Evolutionary conservation across 208 protist genomes (phyloP).

Genomic region (Crithidia fasciculata): DNA sequence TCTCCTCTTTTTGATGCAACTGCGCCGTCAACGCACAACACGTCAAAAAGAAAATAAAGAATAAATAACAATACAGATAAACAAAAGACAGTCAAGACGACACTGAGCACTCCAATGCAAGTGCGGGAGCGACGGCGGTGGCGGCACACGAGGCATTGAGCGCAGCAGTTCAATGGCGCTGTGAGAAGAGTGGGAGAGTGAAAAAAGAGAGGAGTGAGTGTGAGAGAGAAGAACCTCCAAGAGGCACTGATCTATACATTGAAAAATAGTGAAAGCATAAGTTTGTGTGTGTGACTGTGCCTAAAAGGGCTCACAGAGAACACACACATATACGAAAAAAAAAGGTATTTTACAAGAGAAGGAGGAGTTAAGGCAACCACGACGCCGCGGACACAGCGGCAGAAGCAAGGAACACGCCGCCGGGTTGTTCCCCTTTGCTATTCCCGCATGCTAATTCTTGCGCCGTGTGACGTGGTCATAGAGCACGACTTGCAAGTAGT

Average conservation of each 20-base stretch:
- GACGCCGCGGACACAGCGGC: too few species aligned
- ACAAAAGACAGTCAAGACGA: neutral
- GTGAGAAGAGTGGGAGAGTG: neutral
- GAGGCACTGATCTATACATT: neutral
- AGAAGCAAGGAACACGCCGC: too few species aligned
- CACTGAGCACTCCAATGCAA: neutral
- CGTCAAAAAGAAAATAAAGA: neutral
- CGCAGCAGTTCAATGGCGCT: too few species aligned
- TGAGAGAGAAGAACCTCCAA: neutral
- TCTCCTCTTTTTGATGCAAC: too few species aligned
- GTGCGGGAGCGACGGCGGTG: too few species aligned
- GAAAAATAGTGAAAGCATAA: too few species aligned
- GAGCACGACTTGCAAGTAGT: conserved; percentile 96
- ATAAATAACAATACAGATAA: neutral
- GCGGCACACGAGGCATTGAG: too few species aligned
- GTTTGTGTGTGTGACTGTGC: too few species aligned
- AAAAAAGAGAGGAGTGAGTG: neutral
- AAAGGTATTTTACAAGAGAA: neutral
- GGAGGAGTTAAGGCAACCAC: too few species aligned
- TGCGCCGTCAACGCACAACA: too few species aligned
- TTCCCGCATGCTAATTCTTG: conserved; percentile 72
- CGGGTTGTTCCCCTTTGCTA: too few species aligned
- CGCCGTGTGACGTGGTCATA: conserved; percentile 92
- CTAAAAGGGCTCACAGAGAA: neutral
- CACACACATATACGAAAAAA: neutral